Base-by-base conservation (phyloP, 345 rosid genomes). In the Nephelium lappaceum region DNA sequence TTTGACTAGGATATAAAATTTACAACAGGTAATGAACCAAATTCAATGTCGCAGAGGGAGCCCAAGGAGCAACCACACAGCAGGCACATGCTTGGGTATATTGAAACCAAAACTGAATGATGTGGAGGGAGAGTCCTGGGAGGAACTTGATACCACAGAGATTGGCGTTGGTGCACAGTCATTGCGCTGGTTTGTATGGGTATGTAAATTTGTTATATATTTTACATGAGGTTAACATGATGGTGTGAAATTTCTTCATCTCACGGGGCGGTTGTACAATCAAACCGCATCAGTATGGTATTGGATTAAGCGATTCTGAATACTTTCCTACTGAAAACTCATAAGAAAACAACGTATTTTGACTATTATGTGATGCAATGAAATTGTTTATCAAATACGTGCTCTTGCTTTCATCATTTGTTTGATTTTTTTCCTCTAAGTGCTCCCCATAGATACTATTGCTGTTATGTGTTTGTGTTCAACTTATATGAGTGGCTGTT, bases 151-250 rank as follows among this genome's bases (percentile, higher is more conserved):
- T 75, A 76, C 84, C 31, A n/a, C 83, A 19, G 95, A 95, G 80
- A 91, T 93, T 71, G 89, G 91, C 77, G 86, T 86, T 72, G 93
- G 92, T 73, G 97, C 94, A 74, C 89, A 89, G 78, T 91, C 98
- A 39, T 66, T 93, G 74, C 93, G 88, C 36, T 95, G 99, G 99
- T 89, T 95, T 80, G 88, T 93, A 53, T 92, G 98, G 99, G 99
- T 95, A 89, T 53, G 88, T 77, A 5, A 6, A 16, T 53, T 39
- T 62, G 9, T 73, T 49, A 41, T 73, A 57, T 5, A n/a, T 38
- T 36, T 5, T 24, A 14, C 10, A 15, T 60, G 23, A 60, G 19
- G 63, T 15, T 36, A 39, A 38, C 42, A 16, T 11, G 12, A 6
- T 16, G 66, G 66, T n/a, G 27, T 58, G 19, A 72, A 43, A 11